Evolutionary conservation across 2,329 filamentous ascomycete genomes (phyloP), one percentile per base, ranked within the genome.

Genomic region (Colletotrichum karsti): DNA sequence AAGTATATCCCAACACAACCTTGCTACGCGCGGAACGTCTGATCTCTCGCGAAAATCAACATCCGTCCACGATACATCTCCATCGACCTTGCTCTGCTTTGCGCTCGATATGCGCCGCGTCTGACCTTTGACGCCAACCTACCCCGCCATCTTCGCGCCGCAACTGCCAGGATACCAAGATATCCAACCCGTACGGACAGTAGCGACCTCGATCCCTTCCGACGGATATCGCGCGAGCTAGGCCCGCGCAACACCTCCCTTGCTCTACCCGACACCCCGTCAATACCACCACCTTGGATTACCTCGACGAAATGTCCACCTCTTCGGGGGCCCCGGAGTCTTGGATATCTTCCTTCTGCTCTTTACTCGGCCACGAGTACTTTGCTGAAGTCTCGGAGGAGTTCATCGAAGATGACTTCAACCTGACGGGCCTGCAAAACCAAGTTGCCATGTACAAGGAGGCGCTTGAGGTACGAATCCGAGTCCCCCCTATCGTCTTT

Each of bases 351-450:
- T 97, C 95, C 66, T 99, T 98, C 81, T 99, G 96, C 85, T 94
- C 93, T 41, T 86, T 98, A 50, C 88, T 98, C 69, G 96, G 96
- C 70, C 96, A 99, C 79, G 96, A 99, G 81, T 99, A 98, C 84
- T 99, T 99, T 81, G 96, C 96, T 70, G 96, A 99, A 84, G 95
- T 99, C 56, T 96, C 94, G 50, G 96, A 99, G 82, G 96, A 99
- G 77, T 99, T 99, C 76, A 98, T 99, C 77, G 96, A 99, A 81
- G 96, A 99, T 90, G 96, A 99, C 81, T 99, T 99, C 87, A 99
- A 99, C 81, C 86, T 99, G 72, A 99, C 96, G 1, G 96, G 96
- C 55, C 86, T 99, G 75, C 94, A 97, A 81, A 93, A 91, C 68
- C 95, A 98, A 82, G 96, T 99, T 58, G 92, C 94, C 71, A 97